Evolutionary conservation across 2,329 filamentous ascomycete species (phyloP).

Genomic region (Paraconiothyrium brasiliense): DNA sequence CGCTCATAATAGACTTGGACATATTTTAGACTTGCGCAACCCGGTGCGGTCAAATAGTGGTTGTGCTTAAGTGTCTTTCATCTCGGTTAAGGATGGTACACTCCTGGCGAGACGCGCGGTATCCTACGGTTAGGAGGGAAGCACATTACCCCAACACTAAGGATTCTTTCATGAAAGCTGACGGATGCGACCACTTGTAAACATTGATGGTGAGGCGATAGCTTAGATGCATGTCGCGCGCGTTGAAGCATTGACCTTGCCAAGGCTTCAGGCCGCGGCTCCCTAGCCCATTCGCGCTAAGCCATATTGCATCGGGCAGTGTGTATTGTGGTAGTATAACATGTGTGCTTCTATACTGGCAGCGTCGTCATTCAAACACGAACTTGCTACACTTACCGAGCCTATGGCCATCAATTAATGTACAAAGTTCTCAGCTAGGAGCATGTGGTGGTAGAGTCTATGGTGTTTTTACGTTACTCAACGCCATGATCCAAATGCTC

Average conservation of each 20-base stretch:
- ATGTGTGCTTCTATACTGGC: too few relatives aligned
- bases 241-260: neutral
- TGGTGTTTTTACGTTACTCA: too few relatives aligned
- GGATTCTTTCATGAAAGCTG: neutral
- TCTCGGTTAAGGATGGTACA: slow-evolving; percentile 14
- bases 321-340: too few relatives aligned
- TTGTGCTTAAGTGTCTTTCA: slow-evolving; percentile 15
- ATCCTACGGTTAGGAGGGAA: neutral
- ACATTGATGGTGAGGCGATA: slow-evolving; percentile 8
- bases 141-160: neutral
- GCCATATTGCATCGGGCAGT: neutral
- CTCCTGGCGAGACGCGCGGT: neutral
- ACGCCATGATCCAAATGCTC: too few relatives aligned
- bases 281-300: neutral
- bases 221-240: neutral
- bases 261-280: neutral
- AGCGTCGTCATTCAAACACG: too few relatives aligned
- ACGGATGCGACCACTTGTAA: neutral
- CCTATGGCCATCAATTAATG: too few relatives aligned
- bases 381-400: too few relatives aligned
- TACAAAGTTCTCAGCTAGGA: too few relatives aligned
- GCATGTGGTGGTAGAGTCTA: too few relatives aligned
- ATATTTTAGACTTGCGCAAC: slow-evolving; percentile 27
- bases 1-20: slow-evolving; percentile 40
- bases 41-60: neutral